Evolutionary conservation across 1,284 basidiomycete species (phyloP).

Genomic region (Ceratobasidium sp.): DNA sequence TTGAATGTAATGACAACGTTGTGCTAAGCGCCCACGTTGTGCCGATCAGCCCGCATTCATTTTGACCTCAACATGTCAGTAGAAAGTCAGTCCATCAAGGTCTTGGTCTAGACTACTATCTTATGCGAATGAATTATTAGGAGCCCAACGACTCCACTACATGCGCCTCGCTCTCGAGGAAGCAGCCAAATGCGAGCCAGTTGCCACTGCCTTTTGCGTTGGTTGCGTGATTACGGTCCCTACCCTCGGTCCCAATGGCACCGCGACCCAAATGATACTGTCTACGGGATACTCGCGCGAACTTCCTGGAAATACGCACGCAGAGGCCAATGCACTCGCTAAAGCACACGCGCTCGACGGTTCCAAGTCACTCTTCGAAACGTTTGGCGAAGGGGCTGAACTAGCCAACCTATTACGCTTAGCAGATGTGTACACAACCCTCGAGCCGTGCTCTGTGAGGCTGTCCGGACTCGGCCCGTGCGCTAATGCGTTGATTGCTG

Average conservation of each 20-base stretch:
- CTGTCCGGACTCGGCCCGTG: constrained; percentile 89
- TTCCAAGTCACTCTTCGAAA: constrained; percentile 46
- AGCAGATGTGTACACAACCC: constrained; percentile 88
- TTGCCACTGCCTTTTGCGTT: constrained; percentile 90
- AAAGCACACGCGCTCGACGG: constrained; percentile 60
- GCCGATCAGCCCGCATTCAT: too few species aligned
- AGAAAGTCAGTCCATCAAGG: constrained; percentile 12
- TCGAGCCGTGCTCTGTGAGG: constrained; percentile 94
- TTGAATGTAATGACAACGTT: too few species aligned
- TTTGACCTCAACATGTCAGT: too few species aligned
- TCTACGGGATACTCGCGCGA: constrained; percentile 91
- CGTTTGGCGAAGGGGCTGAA: constrained; percentile 51
- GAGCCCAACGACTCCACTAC: constrained; percentile 55
- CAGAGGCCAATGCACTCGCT: constrained; percentile 90
- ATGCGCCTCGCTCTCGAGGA: constrained; percentile 73
- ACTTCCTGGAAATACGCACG: constrained; percentile 94
- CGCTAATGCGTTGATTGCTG: constrained; percentile 81
- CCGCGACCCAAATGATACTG: constrained; percentile 57
- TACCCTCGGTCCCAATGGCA: constrained; percentile 46
- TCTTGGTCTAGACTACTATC: neutral
- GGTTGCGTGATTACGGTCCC: constrained; percentile 78
- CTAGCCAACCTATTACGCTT: constrained; percentile 54
- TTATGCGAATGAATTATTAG: neutral
- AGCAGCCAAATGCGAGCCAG: constrained; percentile 74
- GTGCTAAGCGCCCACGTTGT: too few species aligned